phyloP scores from a whole-genome alignment of 140 eudicot genomes.

The Anethum foeniculum region DNA sequence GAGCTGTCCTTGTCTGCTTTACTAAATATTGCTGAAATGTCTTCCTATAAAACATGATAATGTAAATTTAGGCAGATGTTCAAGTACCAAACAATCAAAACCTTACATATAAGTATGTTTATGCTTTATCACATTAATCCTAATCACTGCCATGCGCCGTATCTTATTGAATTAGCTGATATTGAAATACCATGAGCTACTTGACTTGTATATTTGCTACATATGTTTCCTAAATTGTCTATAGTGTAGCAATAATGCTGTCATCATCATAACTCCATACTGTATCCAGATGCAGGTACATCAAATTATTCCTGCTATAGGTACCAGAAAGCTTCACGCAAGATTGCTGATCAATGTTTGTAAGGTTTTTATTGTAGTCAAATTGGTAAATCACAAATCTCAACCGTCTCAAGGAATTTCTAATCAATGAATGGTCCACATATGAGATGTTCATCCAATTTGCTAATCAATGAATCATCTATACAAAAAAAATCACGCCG shows the following conservation, averaged over 20 bases:
- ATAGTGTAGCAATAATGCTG: not conserved
- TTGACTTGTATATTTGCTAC: not conserved
- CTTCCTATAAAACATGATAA: slow-evolving; percentile 44
- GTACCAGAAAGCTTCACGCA: not conserved
- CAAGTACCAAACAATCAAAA: not conserved
- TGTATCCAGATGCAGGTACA: not conserved
- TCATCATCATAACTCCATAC: not conserved
- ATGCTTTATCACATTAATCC: not conserved
- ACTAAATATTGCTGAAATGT: slow-evolving; percentile 60
- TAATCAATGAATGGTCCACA: not conserved
- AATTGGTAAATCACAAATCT: not conserved
- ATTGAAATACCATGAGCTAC: not conserved
- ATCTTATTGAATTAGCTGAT: not conserved
- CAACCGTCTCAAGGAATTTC: not conserved
- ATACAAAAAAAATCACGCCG: not conserved
- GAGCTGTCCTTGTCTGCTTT: slow-evolving; percentile 88
- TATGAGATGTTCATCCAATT: not conserved
- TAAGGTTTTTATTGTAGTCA: not conserved
- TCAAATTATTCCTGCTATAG: not conserved
- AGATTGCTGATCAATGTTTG: not conserved
- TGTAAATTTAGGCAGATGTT: not conserved
- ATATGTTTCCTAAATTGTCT: not conserved
- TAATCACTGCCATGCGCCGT: not conserved
- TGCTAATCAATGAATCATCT: not conserved
- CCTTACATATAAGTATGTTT: not conserved